These are phyloP conservation scores for Kazachstania kunashirensis DNA, from an alignment of 805 yeast genomes.

Conservation along the genomic window DNA sequence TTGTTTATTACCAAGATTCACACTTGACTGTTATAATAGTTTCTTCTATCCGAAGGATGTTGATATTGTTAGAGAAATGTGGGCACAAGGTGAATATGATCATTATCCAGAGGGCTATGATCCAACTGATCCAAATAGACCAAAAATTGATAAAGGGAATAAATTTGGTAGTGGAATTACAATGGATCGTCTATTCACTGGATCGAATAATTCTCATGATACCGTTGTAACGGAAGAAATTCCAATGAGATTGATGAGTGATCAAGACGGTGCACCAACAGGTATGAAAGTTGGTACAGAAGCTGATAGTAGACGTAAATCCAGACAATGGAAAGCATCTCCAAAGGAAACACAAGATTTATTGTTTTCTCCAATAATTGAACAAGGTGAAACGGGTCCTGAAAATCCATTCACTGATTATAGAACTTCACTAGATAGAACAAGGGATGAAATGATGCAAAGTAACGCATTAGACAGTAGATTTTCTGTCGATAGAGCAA, in stretches of 20 bases:
- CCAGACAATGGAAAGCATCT: conserved; percentile 11
- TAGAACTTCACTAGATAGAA: conserved; percentile 33
- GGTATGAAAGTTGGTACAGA: conserved; percentile 8
- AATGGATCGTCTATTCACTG: conserved; percentile 1
- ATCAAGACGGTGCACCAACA: conserved; percentile 23
- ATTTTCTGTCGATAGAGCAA: conserved; percentile 33
- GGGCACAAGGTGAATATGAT: conserved; percentile 53
- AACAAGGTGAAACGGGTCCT: conserved; percentile 1
- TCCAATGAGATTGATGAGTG: conserved; percentile 25
- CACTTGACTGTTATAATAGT: conserved; percentile 46
- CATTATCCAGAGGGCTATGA: conserved; percentile 61
- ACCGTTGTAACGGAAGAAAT: conserved; percentile 34
- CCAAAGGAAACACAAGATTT: conserved; percentile 24
- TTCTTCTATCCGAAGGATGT: conserved; percentile 53
- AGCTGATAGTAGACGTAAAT: conserved; percentile 1
- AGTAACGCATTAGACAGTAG: conserved; percentile 31
- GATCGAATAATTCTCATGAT: conserved; percentile 14
- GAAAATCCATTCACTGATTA: neutral
- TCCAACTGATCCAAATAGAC: conserved; percentile 69
- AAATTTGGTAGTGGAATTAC: conserved; percentile 1
- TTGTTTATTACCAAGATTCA: conserved; percentile 61
- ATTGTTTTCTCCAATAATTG: conserved; percentile 16
- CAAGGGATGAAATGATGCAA: conserved; percentile 31
- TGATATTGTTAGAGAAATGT: conserved; percentile 67
- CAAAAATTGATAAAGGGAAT: conserved; percentile 34